Evolutionary conservation across 306 rosid genomes (phyloP).

Genomic region (Dalbergia oliveri): DNA sequence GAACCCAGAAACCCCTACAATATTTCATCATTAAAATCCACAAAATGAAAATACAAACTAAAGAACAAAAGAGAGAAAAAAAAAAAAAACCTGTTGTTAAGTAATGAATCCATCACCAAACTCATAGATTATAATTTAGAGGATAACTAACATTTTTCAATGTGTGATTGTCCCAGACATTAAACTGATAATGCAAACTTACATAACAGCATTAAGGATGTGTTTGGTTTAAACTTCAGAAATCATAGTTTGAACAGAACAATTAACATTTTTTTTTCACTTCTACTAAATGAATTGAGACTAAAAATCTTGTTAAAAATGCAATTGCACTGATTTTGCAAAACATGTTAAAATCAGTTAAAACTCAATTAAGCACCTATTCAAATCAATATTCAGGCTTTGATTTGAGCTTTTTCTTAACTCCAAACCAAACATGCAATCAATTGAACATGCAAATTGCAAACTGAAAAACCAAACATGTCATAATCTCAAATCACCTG

Average conservation of each 20-base stretch:
- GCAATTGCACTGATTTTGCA: no score
- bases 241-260: no score
- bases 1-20: constrained; percentile 85
- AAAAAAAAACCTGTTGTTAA: no score
- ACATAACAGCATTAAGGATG: not conserved
- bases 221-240: no score
- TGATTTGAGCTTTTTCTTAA: no score
- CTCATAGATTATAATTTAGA: not conserved
- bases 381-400: no score
- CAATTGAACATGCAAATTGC: not conserved
- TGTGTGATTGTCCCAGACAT: not conserved
- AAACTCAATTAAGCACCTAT: not conserved
- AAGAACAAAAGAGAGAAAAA: not conserved
- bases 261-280: no score
- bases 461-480: not conserved
- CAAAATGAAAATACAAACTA: not conserved
- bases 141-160: not conserved
- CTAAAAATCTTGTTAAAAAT: no score
- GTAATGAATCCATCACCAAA: no score
- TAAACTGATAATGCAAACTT: not conserved
- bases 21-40: not conserved
- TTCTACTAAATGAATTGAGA: no score
- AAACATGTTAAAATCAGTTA: no score
- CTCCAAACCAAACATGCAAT: not conserved
- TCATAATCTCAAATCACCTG: constrained; percentile 56